Evolutionary conservation across 1,284 basidiomycete genomes (phyloP).

Genomic region (Thecaphora frezii): DNA sequence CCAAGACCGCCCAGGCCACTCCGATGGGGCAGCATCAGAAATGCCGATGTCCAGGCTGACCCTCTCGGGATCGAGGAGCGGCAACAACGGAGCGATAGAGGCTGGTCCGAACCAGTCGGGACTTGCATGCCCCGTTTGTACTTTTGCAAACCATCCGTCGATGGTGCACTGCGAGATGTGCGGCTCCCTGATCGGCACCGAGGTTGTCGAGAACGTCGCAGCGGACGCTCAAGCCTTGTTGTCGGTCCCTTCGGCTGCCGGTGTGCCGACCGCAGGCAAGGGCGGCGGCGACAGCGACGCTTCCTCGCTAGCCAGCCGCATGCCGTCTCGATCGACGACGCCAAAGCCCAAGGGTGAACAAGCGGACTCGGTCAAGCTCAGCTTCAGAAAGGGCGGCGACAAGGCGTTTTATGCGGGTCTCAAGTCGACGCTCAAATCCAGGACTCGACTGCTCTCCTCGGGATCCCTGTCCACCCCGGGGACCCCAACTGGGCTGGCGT

Average conservation of each 20-base stretch:
- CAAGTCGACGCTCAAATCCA: conserved; percentile 69
- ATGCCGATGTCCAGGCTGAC: conserved; percentile 2
- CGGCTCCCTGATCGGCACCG: conserved; percentile 66
- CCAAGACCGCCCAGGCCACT: no score
- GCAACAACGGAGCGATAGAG: conserved; percentile 7
- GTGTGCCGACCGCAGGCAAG: conserved; percentile 22
- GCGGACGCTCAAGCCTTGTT: conserved; percentile 21
- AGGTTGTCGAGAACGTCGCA: conserved; percentile 20
- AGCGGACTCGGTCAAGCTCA: conserved; percentile 64
- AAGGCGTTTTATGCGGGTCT: conserved; percentile 78
- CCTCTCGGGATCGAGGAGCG: conserved; percentile 1
- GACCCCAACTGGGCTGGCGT: conserved; percentile 16
- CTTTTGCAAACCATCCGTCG: conserved; percentile 84
- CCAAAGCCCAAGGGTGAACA: conserved; percentile 66
- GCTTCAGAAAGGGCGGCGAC: conserved; percentile 88
- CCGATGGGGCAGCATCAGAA: no score
- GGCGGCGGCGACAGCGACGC: conserved; percentile 22
- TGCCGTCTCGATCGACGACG: conserved; percentile 60
- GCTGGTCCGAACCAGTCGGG: conserved; percentile 4
- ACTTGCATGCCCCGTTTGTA: conserved; percentile 75
- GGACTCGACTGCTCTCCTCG: neutral
- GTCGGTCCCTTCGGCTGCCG: conserved; percentile 13
- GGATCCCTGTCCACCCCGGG: conserved; percentile 1
- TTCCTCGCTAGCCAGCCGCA: conserved; percentile 14
- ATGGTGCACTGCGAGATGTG: conserved; percentile 85